Evolutionary conservation across 495 filamentous ascomycete species (phyloP).

Genomic region (Xylaria acuta): DNA sequence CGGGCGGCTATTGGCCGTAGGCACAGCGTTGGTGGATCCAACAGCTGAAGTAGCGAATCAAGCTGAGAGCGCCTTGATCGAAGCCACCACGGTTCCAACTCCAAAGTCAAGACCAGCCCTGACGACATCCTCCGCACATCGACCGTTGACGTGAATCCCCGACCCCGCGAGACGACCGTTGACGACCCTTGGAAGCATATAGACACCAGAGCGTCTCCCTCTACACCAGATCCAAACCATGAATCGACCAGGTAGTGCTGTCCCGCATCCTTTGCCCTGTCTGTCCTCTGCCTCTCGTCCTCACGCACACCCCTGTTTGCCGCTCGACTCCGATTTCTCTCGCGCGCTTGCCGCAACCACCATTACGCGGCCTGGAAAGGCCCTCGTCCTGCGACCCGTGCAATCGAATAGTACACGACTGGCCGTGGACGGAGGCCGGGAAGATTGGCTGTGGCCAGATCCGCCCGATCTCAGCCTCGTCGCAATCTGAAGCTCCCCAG

Average conservation of each 20-base stretch:
- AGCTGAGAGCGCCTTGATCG: conserved; percentile 15
- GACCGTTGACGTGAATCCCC: conserved; percentile 10
- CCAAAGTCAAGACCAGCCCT: conserved; percentile 16
- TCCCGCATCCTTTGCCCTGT: conserved; percentile 38
- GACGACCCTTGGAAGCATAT: conserved; percentile 16
- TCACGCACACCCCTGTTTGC: conserved; percentile 27
- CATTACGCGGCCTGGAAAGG: background rate
- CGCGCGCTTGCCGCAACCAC: background rate
- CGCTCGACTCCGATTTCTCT: conserved; percentile 31
- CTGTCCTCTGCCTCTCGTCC: conserved; percentile 15
- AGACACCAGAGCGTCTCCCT: conserved; percentile 23
- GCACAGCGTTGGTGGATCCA: conserved; percentile 3
- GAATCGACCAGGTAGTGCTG: conserved; percentile 64
- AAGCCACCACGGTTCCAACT: conserved; percentile 25
- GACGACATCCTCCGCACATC: conserved; percentile 9
- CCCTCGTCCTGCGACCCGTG: background rate
- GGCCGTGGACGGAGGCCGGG: conserved; percentile 4
- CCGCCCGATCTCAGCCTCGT: conserved; percentile 24
- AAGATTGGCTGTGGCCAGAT: background rate
- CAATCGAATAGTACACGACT: conserved; percentile 4
- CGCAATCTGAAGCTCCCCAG: conserved; percentile 20
- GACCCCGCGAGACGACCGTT: conserved; percentile 25
- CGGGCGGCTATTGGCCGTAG: background rate
- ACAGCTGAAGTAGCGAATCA: conserved; percentile 19
- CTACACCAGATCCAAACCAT: conserved; percentile 45